These are phyloP conservation scores for Chrysanthemum makinoi DNA, from an alignment of 129 eudicot genomes.

Conservation along the genomic window DNA sequence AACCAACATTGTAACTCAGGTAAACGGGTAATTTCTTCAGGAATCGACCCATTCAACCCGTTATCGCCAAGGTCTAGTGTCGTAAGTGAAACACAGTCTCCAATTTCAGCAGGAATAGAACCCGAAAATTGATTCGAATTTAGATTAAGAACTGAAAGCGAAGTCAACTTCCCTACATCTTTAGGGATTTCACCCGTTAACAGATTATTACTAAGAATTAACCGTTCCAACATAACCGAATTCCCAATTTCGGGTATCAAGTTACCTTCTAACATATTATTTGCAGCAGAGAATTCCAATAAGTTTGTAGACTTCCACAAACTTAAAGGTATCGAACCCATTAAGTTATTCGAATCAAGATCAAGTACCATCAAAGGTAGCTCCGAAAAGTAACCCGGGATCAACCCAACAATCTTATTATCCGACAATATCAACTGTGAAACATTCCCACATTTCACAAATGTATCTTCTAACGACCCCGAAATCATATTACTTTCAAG, in stretches of 20 bases:
- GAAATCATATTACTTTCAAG: conserved; percentile 51
- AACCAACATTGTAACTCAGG: conserved; percentile 57
- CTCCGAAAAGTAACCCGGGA: conserved; percentile 52
- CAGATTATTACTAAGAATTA: conserved; percentile 48
- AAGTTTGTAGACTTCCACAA: conserved; percentile 49
- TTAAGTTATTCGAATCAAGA: conserved; percentile 67
- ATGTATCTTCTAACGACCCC: conserved; percentile 55
- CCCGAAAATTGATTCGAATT: conserved; percentile 54
- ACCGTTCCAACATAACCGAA: conserved; percentile 39
- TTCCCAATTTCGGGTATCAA: conserved; percentile 44
- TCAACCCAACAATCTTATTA: conserved; percentile 50
- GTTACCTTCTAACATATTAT: conserved; percentile 51
- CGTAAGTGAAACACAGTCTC: conserved; percentile 47
- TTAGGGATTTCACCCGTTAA: conserved; percentile 49
- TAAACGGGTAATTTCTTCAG: conserved; percentile 42
- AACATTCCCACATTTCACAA: conserved; percentile 45
- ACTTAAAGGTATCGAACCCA: conserved; percentile 48
- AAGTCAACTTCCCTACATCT: conserved; percentile 46
- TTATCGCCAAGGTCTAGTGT: conserved; percentile 60
- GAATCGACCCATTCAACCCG: conserved; percentile 52
- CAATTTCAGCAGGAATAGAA: conserved; percentile 48
- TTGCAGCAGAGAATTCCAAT: conserved; percentile 70
- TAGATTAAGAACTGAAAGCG: conserved; percentile 53
- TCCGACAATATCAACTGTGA: conserved; percentile 50
- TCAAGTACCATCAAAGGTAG: conserved; percentile 67